These are phyloP conservation scores for Phytophthora syringae DNA, from an alignment of 352 stramenopile genomes.

Conservation along the genomic window DNA sequence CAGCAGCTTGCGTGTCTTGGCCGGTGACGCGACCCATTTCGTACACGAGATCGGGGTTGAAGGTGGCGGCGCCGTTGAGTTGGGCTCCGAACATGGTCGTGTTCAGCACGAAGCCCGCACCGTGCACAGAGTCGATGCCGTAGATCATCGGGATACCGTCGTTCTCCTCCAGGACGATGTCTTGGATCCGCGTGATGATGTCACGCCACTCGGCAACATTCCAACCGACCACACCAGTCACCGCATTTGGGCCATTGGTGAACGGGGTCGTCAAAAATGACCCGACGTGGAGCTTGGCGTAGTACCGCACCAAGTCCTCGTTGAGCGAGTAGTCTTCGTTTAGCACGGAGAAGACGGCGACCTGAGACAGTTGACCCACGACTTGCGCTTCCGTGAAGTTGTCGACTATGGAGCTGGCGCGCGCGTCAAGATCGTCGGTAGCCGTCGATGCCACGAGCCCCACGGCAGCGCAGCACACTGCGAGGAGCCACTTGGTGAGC, in stretches of 20 bases:
- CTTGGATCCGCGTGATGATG: slow-evolving; percentile 74
- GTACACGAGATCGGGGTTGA: slow-evolving; percentile 73
- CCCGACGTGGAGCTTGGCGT: slow-evolving; percentile 78
- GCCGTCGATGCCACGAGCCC: slow-evolving; percentile 2
- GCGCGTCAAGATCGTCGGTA: slow-evolving; percentile 23
- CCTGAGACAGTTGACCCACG: slow-evolving; percentile 24
- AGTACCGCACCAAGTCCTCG: slow-evolving; percentile 57
- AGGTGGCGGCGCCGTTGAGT: slow-evolving; percentile 84
- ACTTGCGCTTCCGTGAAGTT: slow-evolving; percentile 30
- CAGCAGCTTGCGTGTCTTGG: slow-evolving; percentile 79
- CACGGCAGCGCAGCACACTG: slow-evolving; percentile 7
- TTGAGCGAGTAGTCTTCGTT: slow-evolving; percentile 52
- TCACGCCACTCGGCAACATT: slow-evolving; percentile 67
- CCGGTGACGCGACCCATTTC: slow-evolving; percentile 67
- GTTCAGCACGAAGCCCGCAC: slow-evolving; percentile 79
- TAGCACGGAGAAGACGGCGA: slow-evolving; percentile 22
- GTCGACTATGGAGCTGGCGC: slow-evolving; percentile 26
- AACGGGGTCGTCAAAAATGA: slow-evolving; percentile 72
- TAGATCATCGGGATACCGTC: slow-evolving; percentile 65
- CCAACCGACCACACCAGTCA: slow-evolving; percentile 36
- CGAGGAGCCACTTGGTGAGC: slow-evolving; percentile 30
- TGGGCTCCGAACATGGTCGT: slow-evolving; percentile 85
- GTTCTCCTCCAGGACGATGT: slow-evolving; percentile 66
- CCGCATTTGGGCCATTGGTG: slow-evolving; percentile 31
- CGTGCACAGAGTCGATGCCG: slow-evolving; percentile 89